Conservation (phyloP, 2,329 filamentous ascomycete genomes). For the Fusarium graminum region DNA sequence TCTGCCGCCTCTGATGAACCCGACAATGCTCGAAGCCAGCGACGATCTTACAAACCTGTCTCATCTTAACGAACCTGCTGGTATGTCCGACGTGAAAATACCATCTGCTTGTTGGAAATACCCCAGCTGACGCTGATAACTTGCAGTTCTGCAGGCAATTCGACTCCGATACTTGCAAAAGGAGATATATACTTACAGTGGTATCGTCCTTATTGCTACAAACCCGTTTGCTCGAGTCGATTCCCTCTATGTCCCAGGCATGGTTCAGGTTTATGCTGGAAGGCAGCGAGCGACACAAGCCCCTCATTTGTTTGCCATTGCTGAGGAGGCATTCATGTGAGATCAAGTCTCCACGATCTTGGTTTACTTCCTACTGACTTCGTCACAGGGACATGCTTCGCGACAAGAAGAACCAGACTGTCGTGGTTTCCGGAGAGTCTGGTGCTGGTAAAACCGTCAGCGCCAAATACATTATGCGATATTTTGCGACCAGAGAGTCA, state of each 20-base stretch:
- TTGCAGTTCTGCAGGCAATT: constrained; percentile 92
- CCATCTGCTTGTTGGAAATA: background rate
- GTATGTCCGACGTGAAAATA: constrained; percentile 62
- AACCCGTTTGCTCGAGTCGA: constrained; percentile 98
- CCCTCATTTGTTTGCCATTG: constrained; percentile 97
- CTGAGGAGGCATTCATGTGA: constrained; percentile 97
- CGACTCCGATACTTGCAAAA: constrained; percentile 97
- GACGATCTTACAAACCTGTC: constrained; percentile 98
- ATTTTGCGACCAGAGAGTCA: constrained; percentile 97
- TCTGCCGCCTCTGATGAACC: constrained; percentile 96
- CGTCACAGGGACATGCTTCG: constrained; percentile 88
- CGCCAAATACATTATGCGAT: constrained; percentile 99
- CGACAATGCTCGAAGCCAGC: constrained; percentile 96
- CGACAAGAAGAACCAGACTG: constrained; percentile 95
- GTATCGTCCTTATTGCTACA: constrained; percentile 97
- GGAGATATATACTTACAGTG: constrained; percentile 99
- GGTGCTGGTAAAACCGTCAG: constrained; percentile 99
- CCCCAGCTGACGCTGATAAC: constrained; percentile 42
- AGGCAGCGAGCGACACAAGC: constrained; percentile 97
- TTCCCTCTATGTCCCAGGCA: constrained; percentile 97
- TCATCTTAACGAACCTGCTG: constrained; percentile 97
- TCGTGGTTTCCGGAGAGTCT: constrained; percentile 99
- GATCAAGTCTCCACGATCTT: constrained; percentile 1
- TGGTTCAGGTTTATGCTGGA: constrained; percentile 99
- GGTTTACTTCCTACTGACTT: constrained; percentile 53